A percentile compares a stretch with the other conserved stretches of the same genome.
phyloP scores from a whole-genome alignment of 805 yeast species.

The Pichia sporocuriosa region DNA sequence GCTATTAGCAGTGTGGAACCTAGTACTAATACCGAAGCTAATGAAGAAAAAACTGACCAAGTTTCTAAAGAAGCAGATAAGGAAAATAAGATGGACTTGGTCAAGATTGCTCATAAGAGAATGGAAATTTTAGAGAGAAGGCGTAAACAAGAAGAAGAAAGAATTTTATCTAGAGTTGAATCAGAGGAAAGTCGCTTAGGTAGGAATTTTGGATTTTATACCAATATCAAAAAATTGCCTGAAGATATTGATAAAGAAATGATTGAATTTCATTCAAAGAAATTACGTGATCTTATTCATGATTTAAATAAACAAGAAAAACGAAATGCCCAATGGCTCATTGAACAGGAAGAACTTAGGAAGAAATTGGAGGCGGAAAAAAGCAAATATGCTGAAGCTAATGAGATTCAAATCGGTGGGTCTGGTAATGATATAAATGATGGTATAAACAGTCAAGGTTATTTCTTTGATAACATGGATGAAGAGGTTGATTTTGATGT shows the following conservation, averaged over 20 bases:
- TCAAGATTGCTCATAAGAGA: constrained; percentile 48
- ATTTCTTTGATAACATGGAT: constrained; percentile 16
- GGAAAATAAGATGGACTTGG: constrained; percentile 34
- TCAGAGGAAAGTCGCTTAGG: constrained; percentile 30
- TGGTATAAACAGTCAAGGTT: constrained; percentile 3
- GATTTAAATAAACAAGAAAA: constrained; percentile 30
- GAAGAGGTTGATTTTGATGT: constrained; percentile 28
- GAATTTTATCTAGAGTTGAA: constrained; percentile 26
- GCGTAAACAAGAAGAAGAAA: constrained; percentile 28
- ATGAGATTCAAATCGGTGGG: constrained; percentile 16
- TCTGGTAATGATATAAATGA: constrained; percentile 13
- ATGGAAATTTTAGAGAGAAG: constrained; percentile 31
- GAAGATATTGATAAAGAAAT: constrained; percentile 18
- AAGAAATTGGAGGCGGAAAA: constrained; percentile 22
- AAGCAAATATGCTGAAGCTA: constrained; percentile 15
- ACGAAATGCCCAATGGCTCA: constrained; percentile 13
- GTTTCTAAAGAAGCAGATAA: constrained; percentile 5
- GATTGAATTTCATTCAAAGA: constrained; percentile 13
- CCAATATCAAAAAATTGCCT: constrained; percentile 20
- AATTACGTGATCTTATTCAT: constrained; percentile 18
- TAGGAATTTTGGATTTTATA: constrained; percentile 27
- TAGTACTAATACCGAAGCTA: neutral
- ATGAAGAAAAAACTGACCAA: neutral
- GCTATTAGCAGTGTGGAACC: too few species aligned
- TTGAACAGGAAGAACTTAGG: constrained; percentile 25